A percentile compares a stretch with the other conserved stretches of the same genome.
Evolutionary conservation across 257 asterid genomes (phyloP).

Genomic region (Verbena officinalis): DNA sequence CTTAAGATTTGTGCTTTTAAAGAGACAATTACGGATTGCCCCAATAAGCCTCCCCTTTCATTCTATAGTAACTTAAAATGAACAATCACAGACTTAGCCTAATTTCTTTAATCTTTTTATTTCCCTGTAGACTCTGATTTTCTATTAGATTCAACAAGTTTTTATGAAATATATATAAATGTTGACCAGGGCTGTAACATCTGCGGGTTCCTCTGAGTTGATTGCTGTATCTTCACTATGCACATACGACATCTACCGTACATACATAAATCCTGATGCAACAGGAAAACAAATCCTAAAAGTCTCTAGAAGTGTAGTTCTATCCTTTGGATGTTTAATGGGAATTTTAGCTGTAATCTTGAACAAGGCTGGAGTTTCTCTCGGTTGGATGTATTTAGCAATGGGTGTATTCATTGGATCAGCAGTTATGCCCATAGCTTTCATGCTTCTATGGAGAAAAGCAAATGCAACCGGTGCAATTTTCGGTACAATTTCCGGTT

Average conservation of each 20-base stretch:
- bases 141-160: neutral
- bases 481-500: slow-evolving; percentile 69
- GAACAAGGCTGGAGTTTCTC: slow-evolving; percentile 86
- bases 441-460: slow-evolving; percentile 86
- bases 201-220: slow-evolving; percentile 94
- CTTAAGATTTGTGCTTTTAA: too few relatives aligned
- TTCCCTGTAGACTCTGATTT: too few relatives aligned
- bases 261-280: slow-evolving; percentile 84
- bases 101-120: neutral
- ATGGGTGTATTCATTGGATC: slow-evolving; percentile 92
- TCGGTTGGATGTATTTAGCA: slow-evolving; percentile 95
- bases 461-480: slow-evolving; percentile 85
- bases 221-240: slow-evolving; percentile 91
- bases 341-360: slow-evolving; percentile 82
- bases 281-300: slow-evolving; percentile 71
- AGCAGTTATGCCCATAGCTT: slow-evolving; percentile 89
- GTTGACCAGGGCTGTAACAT: slow-evolving; percentile 93
- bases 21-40: too few relatives aligned
- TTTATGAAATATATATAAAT: too few relatives aligned
- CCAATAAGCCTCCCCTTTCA: too few relatives aligned
- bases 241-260: slow-evolving; percentile 85
- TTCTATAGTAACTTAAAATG: neutral
- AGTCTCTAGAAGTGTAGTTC: slow-evolving; percentile 67
- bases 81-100: neutral
- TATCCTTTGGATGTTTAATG: slow-evolving; percentile 79